Base-by-base conservation (phyloP, 2,329 filamentous ascomycete genomes). In the Neocatenulostroma microsporum region DNA sequence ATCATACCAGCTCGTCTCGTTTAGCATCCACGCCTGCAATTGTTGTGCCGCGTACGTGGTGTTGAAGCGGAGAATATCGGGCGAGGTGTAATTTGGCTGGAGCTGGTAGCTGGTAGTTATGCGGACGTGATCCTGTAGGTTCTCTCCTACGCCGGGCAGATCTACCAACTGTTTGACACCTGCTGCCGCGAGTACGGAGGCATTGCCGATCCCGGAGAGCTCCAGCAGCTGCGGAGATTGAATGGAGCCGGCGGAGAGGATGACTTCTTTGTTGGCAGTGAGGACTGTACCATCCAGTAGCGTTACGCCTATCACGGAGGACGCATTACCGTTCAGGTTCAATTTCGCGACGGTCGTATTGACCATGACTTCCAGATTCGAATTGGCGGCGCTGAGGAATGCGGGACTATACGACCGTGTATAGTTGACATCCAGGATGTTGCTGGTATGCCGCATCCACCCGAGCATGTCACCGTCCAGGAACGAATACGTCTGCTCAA, bases 191-290 rank as follows among this genome's bases (percentile, higher is more conserved):
- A 80, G 63, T 4, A 75, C 46, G 2, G 67, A 60, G 1, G 63
- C 57, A 28, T 63, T 63, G 5, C 76, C 77, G 19, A 81, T 64
- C 0, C 76, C 76, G 0, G 74, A 78, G 2, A 78, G 60, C 44
- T 80, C 75, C 9, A 72, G 66, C n/a, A 75, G 56, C 53, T 69
- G 72, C 3, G 68, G 78, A n/a, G 72, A 74, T 48, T 68, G 66
- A 21, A 72, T 58, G n/a, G 64, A 67, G 0, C 77, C 78, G 0
- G 73, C 75, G 2, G 69, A 68, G 3, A 82, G 53, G 21, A 82
- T 68, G 12, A 80, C 64, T 47, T 80, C 77, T 34, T 41, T 42
- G 76, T 76, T 45, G 7, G 57, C 57, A 9, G 34, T 45, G 19
- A 62, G 47, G 21, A 45, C 30, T 11, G 50, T 51, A 3, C 56